Percentiles rank a stretch among this genome's conserved stretches.
Conservation (phyloP, 345 rosid genomes). For the Citrus trifoliata region DNA sequence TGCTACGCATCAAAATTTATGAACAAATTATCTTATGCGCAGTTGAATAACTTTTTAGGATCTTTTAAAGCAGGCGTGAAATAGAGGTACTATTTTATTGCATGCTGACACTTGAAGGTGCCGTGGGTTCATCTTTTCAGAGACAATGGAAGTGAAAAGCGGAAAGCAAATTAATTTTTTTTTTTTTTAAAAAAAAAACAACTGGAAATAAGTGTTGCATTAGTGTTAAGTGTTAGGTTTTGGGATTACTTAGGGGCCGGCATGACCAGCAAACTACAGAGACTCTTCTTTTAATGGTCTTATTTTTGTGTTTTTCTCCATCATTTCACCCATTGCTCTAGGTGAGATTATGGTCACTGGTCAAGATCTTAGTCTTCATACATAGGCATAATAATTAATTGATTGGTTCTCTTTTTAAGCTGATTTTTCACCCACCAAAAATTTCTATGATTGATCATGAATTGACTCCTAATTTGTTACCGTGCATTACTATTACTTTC, state of each 20-base stretch:
- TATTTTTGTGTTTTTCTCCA: neutral
- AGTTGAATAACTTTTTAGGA: neutral
- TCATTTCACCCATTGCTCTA: slow-evolving; percentile 12
- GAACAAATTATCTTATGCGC: neutral
- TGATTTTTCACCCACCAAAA: neutral
- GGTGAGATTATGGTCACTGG: neutral
- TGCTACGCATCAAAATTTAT: neutral
- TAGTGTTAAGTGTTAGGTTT: neutral
- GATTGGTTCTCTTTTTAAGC: neutral
- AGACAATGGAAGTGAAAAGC: neutral
- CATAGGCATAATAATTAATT: neutral
- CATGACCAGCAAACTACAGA: too few species aligned
- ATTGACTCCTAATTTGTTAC: neutral
- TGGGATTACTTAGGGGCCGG: slow-evolving; percentile 2
- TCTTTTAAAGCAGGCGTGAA: slow-evolving; percentile 8
- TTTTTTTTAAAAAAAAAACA: too few species aligned
- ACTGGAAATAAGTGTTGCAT: neutral
- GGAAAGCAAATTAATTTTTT: neutral
- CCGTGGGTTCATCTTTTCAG: slow-evolving; percentile 39
- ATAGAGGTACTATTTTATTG: slow-evolving; percentile 3
- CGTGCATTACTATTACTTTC: neutral
- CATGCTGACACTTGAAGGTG: slow-evolving; percentile 8
- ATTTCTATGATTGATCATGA: neutral
- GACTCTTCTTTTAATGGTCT: slow-evolving; percentile 19
- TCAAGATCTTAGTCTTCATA: neutral